Conservation (phyloP, 2,329 filamentous ascomycete species). For the Fusarium sp. region DNA sequence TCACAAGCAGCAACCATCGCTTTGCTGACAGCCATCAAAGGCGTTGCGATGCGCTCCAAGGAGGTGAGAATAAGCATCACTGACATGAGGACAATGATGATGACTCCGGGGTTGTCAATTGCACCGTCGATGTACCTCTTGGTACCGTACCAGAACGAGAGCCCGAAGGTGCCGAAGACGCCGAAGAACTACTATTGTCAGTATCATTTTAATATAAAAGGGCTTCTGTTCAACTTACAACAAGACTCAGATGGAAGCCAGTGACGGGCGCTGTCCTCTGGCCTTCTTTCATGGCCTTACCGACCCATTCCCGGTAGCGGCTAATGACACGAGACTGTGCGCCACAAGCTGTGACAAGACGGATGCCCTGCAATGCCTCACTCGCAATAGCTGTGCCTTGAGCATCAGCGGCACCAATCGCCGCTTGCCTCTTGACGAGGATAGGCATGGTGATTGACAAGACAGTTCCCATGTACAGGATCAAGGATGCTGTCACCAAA, state of each 20-base stretch:
- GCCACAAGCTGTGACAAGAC: constrained; percentile 59
- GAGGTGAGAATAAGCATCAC: constrained; percentile 53
- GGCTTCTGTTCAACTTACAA: constrained; percentile 7
- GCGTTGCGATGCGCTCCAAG: constrained; percentile 53
- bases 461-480: constrained; percentile 55
- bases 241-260: constrained; percentile 29
- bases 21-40: constrained; percentile 51
- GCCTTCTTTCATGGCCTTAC: constrained; percentile 50
- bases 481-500: constrained; percentile 59
- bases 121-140: constrained; percentile 50
- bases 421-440: constrained; percentile 33
- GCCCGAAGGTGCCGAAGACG: constrained; percentile 51
- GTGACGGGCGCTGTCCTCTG: constrained; percentile 47
- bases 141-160: constrained; percentile 59
- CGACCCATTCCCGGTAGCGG: constrained; percentile 53
- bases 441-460: constrained; percentile 45
- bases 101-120: constrained; percentile 51
- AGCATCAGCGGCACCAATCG: constrained; percentile 39
- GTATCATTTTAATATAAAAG: neutral
- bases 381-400: constrained; percentile 57
- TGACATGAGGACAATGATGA: constrained; percentile 54
- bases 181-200: constrained; percentile 46
- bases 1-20: constrained; percentile 47
- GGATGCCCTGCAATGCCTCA: constrained; percentile 55
- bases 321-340: constrained; percentile 52